phyloP scores from a whole-genome alignment of 2,329 filamentous ascomycete genomes.

The Sporothrix brunneoviolacea region DNA sequence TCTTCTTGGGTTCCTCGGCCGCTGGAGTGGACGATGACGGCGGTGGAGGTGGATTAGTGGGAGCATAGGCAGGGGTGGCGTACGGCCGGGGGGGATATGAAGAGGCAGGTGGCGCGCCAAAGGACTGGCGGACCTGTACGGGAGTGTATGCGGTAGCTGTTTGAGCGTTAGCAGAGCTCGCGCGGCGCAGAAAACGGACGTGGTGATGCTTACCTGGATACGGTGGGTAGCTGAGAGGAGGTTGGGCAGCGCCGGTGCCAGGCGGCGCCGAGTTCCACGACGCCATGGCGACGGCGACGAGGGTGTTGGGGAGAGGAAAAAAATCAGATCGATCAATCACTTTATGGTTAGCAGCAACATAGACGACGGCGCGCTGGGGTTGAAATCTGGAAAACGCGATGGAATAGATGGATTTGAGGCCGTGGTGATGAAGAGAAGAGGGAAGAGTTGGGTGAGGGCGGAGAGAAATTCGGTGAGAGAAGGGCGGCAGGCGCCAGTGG shows the following conservation, averaged over 20 bases:
- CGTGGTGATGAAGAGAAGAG: not conserved
- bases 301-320: not conserved
- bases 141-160: constrained; percentile 37
- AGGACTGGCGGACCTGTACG: constrained; percentile 36
- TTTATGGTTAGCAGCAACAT: constrained; percentile 22
- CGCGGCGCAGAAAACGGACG: not conserved
- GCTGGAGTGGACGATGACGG: not conserved
- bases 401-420: not conserved
- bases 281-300: constrained; percentile 13
- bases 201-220: constrained; percentile 15
- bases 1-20: constrained; percentile 33
- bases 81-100: constrained; percentile 25
- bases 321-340: not conserved
- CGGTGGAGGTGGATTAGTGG: constrained; percentile 22
- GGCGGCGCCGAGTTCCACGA: constrained; percentile 14
- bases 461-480: not conserved
- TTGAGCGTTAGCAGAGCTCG: not conserved
- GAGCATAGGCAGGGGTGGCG: too few relatives aligned
- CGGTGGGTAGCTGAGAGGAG: constrained; percentile 13
- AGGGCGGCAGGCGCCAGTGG: not conserved
- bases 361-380: not conserved
- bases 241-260: constrained; percentile 23
- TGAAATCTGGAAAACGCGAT: not conserved
- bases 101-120: constrained; percentile 19
- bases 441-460: not conserved